Evolutionary conservation across 257 asterid species (phyloP).

Genomic region (Capsicum baccatum): DNA sequence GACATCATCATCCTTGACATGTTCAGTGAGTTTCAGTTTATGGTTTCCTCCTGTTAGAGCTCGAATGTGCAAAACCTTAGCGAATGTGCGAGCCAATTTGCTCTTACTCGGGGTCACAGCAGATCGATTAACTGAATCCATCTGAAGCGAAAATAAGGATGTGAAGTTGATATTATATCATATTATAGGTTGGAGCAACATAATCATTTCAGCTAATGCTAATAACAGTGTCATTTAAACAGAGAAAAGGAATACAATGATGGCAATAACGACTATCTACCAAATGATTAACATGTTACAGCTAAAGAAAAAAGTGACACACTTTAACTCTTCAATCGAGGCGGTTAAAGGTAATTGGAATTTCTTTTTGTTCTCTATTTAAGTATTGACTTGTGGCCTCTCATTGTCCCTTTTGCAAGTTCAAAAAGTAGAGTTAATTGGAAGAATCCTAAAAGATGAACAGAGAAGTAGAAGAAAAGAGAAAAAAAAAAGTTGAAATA

Average conservation of each 20-base stretch:
- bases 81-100: constrained; percentile 61
- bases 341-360: constrained; percentile 43
- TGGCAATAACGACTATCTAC: constrained; percentile 37
- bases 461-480: constrained; percentile 29
- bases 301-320: constrained; percentile 47
- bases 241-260: constrained; percentile 45
- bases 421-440: constrained; percentile 42
- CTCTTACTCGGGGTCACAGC: constrained; percentile 56
- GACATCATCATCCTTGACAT: constrained; percentile 38
- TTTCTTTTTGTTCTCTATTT: constrained; percentile 47
- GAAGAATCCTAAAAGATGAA: constrained; percentile 41
- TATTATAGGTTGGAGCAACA: constrained; percentile 2
- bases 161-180: background rate
- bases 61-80: constrained; percentile 69
- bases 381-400: constrained; percentile 9
- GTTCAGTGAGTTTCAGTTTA: constrained; percentile 35
- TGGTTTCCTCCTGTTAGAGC: constrained; percentile 47
- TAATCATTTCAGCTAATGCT: constrained; percentile 27
- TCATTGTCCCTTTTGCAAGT: constrained; percentile 24
- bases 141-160: constrained; percentile 50
- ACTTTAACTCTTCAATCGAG: constrained; percentile 63
- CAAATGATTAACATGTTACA: constrained; percentile 47
- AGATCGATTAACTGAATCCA: constrained; percentile 63
- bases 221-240: constrained; percentile 33
- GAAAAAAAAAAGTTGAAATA: constrained; percentile 26